Evolutionary conservation across 2,329 filamentous ascomycete species (phyloP), one percentile per base, ranked within the genome.

Genomic region (Camillea tinctor): DNA sequence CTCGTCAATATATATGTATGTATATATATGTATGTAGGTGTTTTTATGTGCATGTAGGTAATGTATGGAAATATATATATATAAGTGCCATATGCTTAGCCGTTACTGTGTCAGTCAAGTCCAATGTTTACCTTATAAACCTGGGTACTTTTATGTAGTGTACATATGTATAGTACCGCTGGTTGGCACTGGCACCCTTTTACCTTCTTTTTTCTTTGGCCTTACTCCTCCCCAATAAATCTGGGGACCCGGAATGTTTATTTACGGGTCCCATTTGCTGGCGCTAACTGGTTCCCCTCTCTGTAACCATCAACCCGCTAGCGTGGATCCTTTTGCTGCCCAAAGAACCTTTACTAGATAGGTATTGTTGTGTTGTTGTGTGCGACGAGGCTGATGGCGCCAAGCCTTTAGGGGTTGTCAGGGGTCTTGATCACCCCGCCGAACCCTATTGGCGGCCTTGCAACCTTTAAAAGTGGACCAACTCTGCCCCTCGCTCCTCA

Each of bases 181-280:
- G 48, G 20, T 50, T 50, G 48, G n/a, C 48, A 19, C n/a, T 50
- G 48, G 48, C n/a, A 19, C 48, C 9, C 15, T n/a, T 20, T 49
- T n/a, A n/a, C n/a, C n/a, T n/a, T n/a, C n/a, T n/a, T n/a, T n/a
- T n/a, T n/a, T n/a, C n/a, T n/a, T n/a, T n/a, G n/a, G n/a, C 26
- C 26, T 13, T 40, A 3, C 36, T 44, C 36, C 36, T 44, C 36
- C 2, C 36, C 36, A 44, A 44, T 44, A 44, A 44, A 44, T 44
- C 36, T 11, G 36, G 36, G 36, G 64, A 64, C 66, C n/a, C 64
- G 68, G 63, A 66, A 68, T 69, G 68, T 70, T 70, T 70, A 67
- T 70, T 70, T 70, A 70, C 67, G 60, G 60, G 61, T 9, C 26
- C 53, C 44, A n/a, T 26, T 52, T 58, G 11, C 52, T 20, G 23